Percentiles rank a stretch among this genome's conserved stretches.
Conservation (phyloP, 768 basidiomycete genomes). For the Naganishia friedmannii region DNA sequence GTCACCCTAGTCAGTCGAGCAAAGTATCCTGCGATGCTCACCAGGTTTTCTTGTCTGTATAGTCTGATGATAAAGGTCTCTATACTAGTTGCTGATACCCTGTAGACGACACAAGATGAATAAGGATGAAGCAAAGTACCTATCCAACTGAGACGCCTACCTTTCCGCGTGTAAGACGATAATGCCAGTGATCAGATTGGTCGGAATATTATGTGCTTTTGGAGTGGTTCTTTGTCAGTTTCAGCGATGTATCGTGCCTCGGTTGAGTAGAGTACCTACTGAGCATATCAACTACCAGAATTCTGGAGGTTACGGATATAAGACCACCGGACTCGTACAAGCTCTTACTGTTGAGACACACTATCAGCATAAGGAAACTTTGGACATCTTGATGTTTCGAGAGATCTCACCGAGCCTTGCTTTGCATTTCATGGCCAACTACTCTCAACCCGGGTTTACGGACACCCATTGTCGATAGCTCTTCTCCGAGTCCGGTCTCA, state of each 20-base stretch:
- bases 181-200: conserved; percentile 80
- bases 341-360: conserved; percentile 61
- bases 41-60: conserved; percentile 80
- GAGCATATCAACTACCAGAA: conserved; percentile 91
- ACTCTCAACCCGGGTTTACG: conserved; percentile 77
- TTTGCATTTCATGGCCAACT: conserved; percentile 75
- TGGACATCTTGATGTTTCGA: not conserved
- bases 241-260: not conserved
- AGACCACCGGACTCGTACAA: conserved; percentile 85
- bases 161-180: conserved; percentile 84
- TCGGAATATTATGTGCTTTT: conserved; percentile 66
- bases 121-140: not conserved
- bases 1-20: not conserved
- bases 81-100: conserved; percentile 75
- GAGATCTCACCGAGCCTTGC: conserved; percentile 69
- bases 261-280: conserved; percentile 51
- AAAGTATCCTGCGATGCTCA: conserved; percentile 31
- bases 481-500: conserved; percentile 85
- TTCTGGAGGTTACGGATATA: conserved; percentile 86
- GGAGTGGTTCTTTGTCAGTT: conserved; percentile 4
- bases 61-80: conserved; percentile 92
- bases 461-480: conserved; percentile 87
- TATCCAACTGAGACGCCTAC: conserved; percentile 54
- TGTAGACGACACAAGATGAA: conserved; percentile 45
- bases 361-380: conserved; percentile 20